Percentiles rank a stretch among this genome's conserved stretches.
phyloP scores from a whole-genome alignment of 1,284 basidiomycete genomes.

The Athelia psychrophila region DNA sequence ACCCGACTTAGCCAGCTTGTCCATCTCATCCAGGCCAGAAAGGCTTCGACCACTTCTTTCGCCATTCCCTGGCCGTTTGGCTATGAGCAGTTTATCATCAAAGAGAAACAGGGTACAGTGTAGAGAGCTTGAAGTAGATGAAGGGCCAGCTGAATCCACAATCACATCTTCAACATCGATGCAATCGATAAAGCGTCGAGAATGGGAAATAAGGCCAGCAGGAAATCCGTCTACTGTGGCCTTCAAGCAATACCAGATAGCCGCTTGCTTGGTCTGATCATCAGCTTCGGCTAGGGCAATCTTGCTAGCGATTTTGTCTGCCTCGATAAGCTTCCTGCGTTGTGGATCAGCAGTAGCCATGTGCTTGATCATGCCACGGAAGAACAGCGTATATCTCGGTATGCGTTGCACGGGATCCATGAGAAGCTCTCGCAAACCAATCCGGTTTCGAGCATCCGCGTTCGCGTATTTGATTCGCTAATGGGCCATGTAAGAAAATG shows the following conservation, averaged over 20 bases:
- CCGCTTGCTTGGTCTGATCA: conserved; percentile 86
- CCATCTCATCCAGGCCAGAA: conserved; percentile 84
- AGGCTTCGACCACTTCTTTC: conserved; percentile 73
- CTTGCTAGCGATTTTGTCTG: conserved; percentile 83
- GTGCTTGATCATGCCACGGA: conserved; percentile 87
- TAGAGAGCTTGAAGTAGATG: conserved; percentile 42
- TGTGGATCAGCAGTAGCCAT: conserved; percentile 79
- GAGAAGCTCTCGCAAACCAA: conserved; percentile 90
- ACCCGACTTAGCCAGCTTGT: conserved; percentile 69
- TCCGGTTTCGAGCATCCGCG: conserved; percentile 77
- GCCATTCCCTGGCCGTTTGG: conserved; percentile 77
- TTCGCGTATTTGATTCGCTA: conserved; percentile 89
- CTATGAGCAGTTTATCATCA: conserved; percentile 91
- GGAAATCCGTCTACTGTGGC: conserved; percentile 91
- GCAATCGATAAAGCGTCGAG: conserved; percentile 87
- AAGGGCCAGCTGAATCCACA: conserved; percentile 44
- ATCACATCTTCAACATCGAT: conserved; percentile 91
- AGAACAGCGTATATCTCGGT: conserved; percentile 92
- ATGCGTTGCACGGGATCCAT: conserved; percentile 99
- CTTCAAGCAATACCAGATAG: conserved; percentile 85
- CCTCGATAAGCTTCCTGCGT: conserved; percentile 81
- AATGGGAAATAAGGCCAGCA: conserved; percentile 81
- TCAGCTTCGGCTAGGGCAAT: conserved; percentile 94
- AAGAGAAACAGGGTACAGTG: conserved; percentile 94
- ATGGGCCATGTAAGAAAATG: conserved; percentile 9